A percentile compares a stretch with the other conserved stretches of the same genome.
phyloP scores from a whole-genome alignment of 805 yeast genomes.

The Yamadazyma philogaea region DNA sequence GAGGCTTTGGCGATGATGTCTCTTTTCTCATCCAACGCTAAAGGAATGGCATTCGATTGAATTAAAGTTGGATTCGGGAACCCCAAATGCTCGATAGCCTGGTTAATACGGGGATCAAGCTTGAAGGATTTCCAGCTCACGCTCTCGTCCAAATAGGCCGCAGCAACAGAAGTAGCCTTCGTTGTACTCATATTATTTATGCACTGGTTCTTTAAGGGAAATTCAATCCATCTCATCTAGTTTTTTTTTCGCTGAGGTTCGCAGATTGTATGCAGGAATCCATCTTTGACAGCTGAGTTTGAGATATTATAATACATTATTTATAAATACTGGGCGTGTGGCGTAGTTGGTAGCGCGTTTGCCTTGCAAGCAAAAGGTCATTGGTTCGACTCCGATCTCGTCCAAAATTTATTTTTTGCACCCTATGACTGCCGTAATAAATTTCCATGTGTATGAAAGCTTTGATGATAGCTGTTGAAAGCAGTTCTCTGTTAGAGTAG shows the following conservation, averaged over 20 bases:
- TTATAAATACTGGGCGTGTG: slow-evolving; percentile 52
- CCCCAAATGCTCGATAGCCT: slow-evolving; percentile 79
- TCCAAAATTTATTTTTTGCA: slow-evolving; percentile 41
- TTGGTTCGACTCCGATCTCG: slow-evolving; percentile 78
- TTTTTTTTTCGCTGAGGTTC: slow-evolving; percentile 3
- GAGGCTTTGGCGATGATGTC: slow-evolving; percentile 92
- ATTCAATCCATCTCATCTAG: slow-evolving; percentile 13
- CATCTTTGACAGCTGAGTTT: not conserved
- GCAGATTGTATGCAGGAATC: not conserved
- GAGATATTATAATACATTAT: not conserved
- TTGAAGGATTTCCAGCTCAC: slow-evolving; percentile 71
- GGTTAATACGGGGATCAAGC: slow-evolving; percentile 77
- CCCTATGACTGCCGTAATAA: too few relatives aligned
- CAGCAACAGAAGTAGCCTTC: slow-evolving; percentile 49
- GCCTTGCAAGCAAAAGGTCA: slow-evolving; percentile 79
- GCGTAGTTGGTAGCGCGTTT: slow-evolving; percentile 83
- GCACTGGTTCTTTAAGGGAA: slow-evolving; percentile 1
- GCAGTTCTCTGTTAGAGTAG: too few relatives aligned
- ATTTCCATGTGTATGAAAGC: too few relatives aligned
- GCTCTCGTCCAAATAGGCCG: slow-evolving; percentile 68
- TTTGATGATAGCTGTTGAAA: too few relatives aligned
- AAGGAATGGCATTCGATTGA: slow-evolving; percentile 87
- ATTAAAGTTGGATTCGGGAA: slow-evolving; percentile 85
- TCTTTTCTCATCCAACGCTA: slow-evolving; percentile 85
- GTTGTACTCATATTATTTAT: slow-evolving; percentile 8